These are phyloP conservation scores for Solanum arcanum DNA, from an alignment of 257 asterid species.

Conservation along the genomic window DNA sequence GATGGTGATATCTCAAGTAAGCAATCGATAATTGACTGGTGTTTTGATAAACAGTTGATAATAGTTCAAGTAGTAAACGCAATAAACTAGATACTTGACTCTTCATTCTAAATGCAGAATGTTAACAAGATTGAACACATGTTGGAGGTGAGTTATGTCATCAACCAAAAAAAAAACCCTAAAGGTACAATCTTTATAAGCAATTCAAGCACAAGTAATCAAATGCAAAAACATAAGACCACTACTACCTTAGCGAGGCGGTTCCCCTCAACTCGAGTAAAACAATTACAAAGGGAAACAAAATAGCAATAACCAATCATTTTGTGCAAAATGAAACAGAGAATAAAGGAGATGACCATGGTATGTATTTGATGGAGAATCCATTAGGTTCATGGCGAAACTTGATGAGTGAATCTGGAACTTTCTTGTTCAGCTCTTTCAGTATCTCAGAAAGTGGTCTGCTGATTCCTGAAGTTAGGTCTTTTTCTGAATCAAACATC, in stretches of 20 bases:
- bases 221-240: background rate
- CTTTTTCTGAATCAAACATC: background rate
- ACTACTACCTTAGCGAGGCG: background rate
- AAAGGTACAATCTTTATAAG: background rate
- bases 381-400: conserved; percentile 36
- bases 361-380: conserved; percentile 50
- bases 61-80: background rate
- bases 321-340: background rate
- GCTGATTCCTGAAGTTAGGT: conserved; percentile 47
- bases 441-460: conserved; percentile 57
- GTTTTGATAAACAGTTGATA: too few relatives aligned
- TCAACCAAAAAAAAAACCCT: background rate
- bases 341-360: conserved; percentile 31
- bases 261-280: background rate
- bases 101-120: background rate
- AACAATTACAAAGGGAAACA: background rate
- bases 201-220: background rate
- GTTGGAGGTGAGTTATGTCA: background rate
- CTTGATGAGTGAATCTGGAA: conserved; percentile 59
- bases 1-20: background rate
- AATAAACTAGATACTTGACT: background rate
- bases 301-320: too few relatives aligned
- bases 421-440: conserved; percentile 70
- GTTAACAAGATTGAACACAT: background rate
- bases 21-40: background rate